phyloP scores from a whole-genome alignment of 768 basidiomycete genomes.

The Hericium alpestre region DNA sequence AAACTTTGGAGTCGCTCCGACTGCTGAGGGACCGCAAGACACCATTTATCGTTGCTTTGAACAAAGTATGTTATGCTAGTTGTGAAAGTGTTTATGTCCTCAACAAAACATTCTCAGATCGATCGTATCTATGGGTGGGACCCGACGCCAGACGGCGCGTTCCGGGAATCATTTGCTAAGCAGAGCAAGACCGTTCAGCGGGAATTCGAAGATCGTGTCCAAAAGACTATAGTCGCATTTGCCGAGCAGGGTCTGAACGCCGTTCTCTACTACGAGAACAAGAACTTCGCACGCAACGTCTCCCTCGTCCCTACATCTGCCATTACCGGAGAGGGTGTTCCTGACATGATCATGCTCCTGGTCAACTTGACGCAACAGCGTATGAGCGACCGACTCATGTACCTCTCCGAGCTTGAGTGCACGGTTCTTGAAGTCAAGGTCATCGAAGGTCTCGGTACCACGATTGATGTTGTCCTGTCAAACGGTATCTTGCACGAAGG shows the following conservation, averaged over 20 bases:
- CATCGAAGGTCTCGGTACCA: slow-evolving; percentile 94
- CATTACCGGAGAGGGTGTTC: slow-evolving; percentile 94
- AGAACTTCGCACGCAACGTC: slow-evolving; percentile 85
- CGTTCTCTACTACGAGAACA: slow-evolving; percentile 95
- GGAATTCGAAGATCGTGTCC: slow-evolving; percentile 83
- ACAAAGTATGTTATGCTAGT: slow-evolving; percentile 47
- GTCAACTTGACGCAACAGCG: slow-evolving; percentile 95
- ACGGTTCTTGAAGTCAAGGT: slow-evolving; percentile 99
- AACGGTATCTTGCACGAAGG: slow-evolving; percentile 90
- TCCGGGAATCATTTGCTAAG: slow-evolving; percentile 81
- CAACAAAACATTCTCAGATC: slow-evolving; percentile 43
- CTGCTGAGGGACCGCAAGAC: slow-evolving; percentile 88
- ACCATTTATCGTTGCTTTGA: slow-evolving; percentile 96
- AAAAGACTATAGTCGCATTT: slow-evolving; percentile 83
- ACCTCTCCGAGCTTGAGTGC: slow-evolving; percentile 92
- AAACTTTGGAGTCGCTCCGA: slow-evolving; percentile 92
- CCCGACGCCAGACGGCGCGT: slow-evolving; percentile 82
- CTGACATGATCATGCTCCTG: slow-evolving; percentile 98
- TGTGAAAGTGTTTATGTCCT: background rate
- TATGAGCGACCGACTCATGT: slow-evolving; percentile 97
- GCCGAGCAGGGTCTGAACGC: slow-evolving; percentile 98
- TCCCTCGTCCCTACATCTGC: slow-evolving; percentile 97
- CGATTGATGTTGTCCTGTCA: slow-evolving; percentile 91
- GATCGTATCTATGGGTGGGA: slow-evolving; percentile 97
- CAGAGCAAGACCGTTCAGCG: slow-evolving; percentile 72